phyloP scores from a whole-genome alignment of 228 moss, liverwort and hornwort genomes.

The Sphagnum fallax region DNA sequence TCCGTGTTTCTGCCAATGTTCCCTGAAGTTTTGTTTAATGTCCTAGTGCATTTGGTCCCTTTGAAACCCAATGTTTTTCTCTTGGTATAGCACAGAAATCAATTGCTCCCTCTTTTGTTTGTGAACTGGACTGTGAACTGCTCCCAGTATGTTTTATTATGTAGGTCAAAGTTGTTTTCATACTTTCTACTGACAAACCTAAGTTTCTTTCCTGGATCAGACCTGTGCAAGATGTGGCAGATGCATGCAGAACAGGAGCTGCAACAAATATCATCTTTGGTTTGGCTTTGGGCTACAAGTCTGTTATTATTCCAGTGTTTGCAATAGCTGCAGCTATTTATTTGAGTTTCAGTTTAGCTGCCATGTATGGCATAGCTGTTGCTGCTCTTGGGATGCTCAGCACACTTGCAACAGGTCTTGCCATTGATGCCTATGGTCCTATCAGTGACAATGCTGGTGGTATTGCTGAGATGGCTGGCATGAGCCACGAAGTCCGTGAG shows the following conservation, averaged over 20 bases:
- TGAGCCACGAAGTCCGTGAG: slow-evolving; percentile 73
- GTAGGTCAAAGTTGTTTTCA: too few species aligned
- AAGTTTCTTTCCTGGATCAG: slow-evolving; percentile 6
- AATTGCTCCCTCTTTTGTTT: too few species aligned
- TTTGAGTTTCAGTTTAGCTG: slow-evolving; percentile 73
- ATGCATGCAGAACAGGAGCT: slow-evolving; percentile 79
- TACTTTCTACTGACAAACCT: too few species aligned
- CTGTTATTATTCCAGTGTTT: slow-evolving; percentile 77
- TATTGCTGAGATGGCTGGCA: slow-evolving; percentile 92
- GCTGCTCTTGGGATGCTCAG: slow-evolving; percentile 90
- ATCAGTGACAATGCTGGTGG: slow-evolving; percentile 96
- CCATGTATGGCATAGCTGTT: slow-evolving; percentile 89
- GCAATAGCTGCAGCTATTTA: slow-evolving; percentile 81
- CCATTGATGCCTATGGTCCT: slow-evolving; percentile 87
- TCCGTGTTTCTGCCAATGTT: too few species aligned
- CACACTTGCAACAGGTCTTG: slow-evolving; percentile 69
- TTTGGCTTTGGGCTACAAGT: slow-evolving; percentile 80
- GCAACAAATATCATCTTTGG: slow-evolving; percentile 91
- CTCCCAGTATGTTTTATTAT: too few species aligned
- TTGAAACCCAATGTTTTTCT: too few species aligned
- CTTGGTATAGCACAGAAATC: too few species aligned
- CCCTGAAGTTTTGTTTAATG: too few species aligned
- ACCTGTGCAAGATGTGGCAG: slow-evolving; percentile 75
- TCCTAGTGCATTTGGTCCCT: too few species aligned
- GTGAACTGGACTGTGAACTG: too few species aligned